These are phyloP conservation scores for Chrysoporthe deuterocubensis DNA, from an alignment of 2,329 filamentous ascomycete genomes.

Conservation along the genomic window DNA sequence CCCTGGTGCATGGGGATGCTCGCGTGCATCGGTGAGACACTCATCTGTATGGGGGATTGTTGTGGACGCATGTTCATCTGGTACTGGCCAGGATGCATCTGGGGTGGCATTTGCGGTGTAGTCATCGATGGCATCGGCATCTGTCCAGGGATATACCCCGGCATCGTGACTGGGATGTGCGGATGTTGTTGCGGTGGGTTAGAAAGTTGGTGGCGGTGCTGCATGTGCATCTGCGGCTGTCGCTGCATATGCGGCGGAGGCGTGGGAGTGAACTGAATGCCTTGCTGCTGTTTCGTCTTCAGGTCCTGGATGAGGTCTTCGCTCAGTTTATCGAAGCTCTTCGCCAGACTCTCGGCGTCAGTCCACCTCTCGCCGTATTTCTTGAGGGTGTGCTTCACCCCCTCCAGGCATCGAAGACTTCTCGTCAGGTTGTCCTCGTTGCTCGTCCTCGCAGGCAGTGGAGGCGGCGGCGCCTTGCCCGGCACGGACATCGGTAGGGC, in stretches of 20 bases:
- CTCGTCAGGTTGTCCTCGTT: constrained; percentile 57
- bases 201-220: constrained; percentile 8
- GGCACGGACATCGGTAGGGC: constrained; percentile 48
- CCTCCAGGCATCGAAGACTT: constrained; percentile 59
- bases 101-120: constrained; percentile 15
- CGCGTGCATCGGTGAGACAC: constrained; percentile 39
- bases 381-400: constrained; percentile 56
- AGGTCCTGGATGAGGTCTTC: constrained; percentile 50
- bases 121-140: constrained; percentile 20
- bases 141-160: constrained; percentile 19
- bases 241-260: constrained; percentile 36
- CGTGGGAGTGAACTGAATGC: constrained; percentile 39
- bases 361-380: constrained; percentile 65
- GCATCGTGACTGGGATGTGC: constrained; percentile 21
- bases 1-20: constrained; percentile 24
- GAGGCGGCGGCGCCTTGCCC: constrained; percentile 55
- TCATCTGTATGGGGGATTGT: constrained; percentile 24
- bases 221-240: constrained; percentile 22
- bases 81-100: constrained; percentile 25
- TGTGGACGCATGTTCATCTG: constrained; percentile 17
- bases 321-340: constrained; percentile 57
- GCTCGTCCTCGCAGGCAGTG: constrained; percentile 52
- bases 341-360: constrained; percentile 56
- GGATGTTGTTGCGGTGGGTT: constrained; percentile 18
- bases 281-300: constrained; percentile 41